Evolutionary conservation across 805 yeast genomes (phyloP).

Genomic region (Sugiyamaella lignohabitans): DNA sequence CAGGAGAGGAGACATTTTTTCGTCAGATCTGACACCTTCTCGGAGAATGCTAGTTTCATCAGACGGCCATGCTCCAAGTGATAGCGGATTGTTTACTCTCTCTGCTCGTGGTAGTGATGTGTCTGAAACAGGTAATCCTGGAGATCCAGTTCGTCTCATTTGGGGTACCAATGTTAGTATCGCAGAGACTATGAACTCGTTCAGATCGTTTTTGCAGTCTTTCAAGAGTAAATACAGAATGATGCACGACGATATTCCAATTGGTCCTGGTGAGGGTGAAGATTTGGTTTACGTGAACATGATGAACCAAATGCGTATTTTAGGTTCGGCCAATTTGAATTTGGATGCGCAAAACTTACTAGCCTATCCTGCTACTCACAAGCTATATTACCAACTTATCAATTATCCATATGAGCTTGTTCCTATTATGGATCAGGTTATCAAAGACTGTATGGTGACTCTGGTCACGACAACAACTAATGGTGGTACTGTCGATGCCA

Average conservation of each 20-base stretch:
- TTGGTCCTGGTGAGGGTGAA: slow-evolving; percentile 54
- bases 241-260: slow-evolving; percentile 25
- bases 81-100: slow-evolving; percentile 4
- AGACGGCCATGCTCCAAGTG: not conserved
- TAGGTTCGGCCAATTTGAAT: slow-evolving; percentile 77
- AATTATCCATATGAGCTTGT: slow-evolving; percentile 95
- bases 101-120: slow-evolving; percentile 8
- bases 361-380: slow-evolving; percentile 67
- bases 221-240: slow-evolving; percentile 71
- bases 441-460: slow-evolving; percentile 76
- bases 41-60: slow-evolving; percentile 48
- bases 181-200: slow-evolving; percentile 73
- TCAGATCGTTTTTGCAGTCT: slow-evolving; percentile 75
- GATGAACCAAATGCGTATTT: slow-evolving; percentile 63
- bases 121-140: slow-evolving; percentile 30
- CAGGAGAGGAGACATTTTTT: slow-evolving; percentile 71
- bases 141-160: slow-evolving; percentile 82
- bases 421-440: slow-evolving; percentile 95
- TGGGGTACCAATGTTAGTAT: slow-evolving; percentile 99
- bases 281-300: slow-evolving; percentile 66
- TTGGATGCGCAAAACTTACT: slow-evolving; percentile 76
- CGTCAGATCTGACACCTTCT: slow-evolving; percentile 53
- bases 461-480: slow-evolving; percentile 28
- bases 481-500: slow-evolving; percentile 25
- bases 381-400: slow-evolving; percentile 75